Evolutionary conservation across 2,329 filamentous ascomycete genomes (phyloP), one percentile per base, ranked within the genome.

Genomic region (Ceratocystis papillata): DNA sequence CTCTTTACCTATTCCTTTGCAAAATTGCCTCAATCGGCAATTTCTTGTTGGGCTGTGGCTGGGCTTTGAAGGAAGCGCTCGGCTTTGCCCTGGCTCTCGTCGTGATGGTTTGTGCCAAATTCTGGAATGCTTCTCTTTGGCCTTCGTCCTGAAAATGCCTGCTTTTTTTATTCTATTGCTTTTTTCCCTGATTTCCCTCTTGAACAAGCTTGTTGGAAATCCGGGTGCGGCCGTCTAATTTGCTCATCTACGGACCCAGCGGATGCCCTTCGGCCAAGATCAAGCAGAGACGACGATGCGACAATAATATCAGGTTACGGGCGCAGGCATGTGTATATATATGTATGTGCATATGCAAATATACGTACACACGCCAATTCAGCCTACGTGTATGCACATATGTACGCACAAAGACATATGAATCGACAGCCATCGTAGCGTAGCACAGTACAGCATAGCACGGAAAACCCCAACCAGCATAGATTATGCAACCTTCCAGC

Each of bases 21-120:
- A 30, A 33, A 57, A 57, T 57, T 57, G 53, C 53, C 53, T 57
- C 53, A 57, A 57, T 57, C n/a, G 53, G 53, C 25, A 57, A 57
- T 57, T 57, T 28, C 17, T 28, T 6, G 53, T 33, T 57, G 25
- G 22, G 53, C 25, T 17, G 28, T 28, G 22, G 22, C 53, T 20
- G n/a, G 53, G 22, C 28, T 57, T 30, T 33, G 22, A 4, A 41
- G 37, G 37, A 41, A 41, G 10, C 37, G 37, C 28, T 57, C 17
- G 8, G n/a, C 53, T 33, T 57, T 15, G 53, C 25, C 53, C 22
- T 57, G 3, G 53, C 4, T 57, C 12, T 57, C 12, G 15, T 33
- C 25, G 22, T 15, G 5, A 33, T 33, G 22, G 22, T n/a, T 15
- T 53, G 48, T 33, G 28, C 25, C 53, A 57, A 57, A 33, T 30